Evolutionary conservation across 495 filamentous ascomycete species (phyloP).

Genomic region (Pyrenula massariospora): DNA sequence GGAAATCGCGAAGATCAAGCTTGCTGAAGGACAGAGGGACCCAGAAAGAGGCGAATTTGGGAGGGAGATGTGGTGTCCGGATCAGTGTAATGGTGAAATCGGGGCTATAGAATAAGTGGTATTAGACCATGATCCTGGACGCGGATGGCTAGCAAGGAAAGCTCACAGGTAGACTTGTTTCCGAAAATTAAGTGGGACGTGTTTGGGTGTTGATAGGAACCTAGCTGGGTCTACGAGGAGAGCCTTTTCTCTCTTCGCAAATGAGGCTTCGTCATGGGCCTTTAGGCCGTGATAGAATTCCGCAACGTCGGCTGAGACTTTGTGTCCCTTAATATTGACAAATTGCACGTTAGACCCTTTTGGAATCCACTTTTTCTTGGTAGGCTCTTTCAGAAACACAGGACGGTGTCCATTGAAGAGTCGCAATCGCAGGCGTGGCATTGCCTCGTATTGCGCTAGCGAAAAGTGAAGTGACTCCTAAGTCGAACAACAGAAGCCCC

Average conservation of each 20-base stretch:
- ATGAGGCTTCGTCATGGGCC: background rate
- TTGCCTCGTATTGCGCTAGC: no score
- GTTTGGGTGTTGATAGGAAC: background rate
- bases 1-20: conserved; percentile 83
- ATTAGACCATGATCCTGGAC: background rate
- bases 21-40: conserved; percentile 86
- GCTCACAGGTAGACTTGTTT: conserved; percentile 64
- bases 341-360: background rate
- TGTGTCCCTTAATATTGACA: background rate
- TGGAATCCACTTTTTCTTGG: background rate
- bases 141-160: background rate
- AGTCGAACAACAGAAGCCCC: no score
- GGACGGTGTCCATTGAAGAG: background rate
- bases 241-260: background rate
- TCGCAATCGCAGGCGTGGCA: no score
- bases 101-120: conserved; percentile 51
- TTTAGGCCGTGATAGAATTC: background rate
- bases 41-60: conserved; percentile 70
- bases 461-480: no score
- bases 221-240: background rate
- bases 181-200: conserved; percentile 11
- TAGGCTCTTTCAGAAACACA: background rate
- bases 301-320: background rate
- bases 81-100: conserved; percentile 66
- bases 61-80: conserved; percentile 55